A percentile compares a stretch with the other conserved stretches of the same genome.
Conservation (phyloP, 805 yeast species). For the Lachancea mirantina region DNA sequence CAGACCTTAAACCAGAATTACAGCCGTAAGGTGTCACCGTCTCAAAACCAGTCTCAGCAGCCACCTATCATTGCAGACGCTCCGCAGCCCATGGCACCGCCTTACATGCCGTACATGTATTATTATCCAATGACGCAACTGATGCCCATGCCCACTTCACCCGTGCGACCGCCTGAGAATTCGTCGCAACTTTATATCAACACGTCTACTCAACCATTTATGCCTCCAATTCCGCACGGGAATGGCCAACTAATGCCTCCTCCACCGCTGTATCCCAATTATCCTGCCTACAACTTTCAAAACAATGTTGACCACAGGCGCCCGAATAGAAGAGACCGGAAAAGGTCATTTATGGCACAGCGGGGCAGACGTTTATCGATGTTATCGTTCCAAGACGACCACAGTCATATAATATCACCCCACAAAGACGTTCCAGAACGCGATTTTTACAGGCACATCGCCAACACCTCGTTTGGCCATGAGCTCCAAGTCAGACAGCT, state of each 20-base stretch:
- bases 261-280: conserved; percentile 19
- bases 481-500: conserved; percentile 26
- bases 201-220: conserved; percentile 26
- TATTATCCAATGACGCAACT: conserved; percentile 22
- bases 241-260: conserved; percentile 22
- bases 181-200: conserved; percentile 20
- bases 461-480: conserved; percentile 23
- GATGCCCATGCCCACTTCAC: conserved; percentile 21
- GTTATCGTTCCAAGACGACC: conserved; percentile 20
- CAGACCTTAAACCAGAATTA: no score
- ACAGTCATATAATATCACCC: conserved; percentile 24
- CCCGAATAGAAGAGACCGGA: conserved; percentile 14
- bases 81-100: conserved; percentile 8
- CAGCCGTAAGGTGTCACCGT: no score
- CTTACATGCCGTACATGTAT: conserved; percentile 22
- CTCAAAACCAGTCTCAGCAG: conserved; percentile 4
- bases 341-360: conserved; percentile 21
- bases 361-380: conserved; percentile 29
- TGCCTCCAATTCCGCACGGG: conserved; percentile 16
- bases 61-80: neutral
- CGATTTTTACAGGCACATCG: conserved; percentile 29
- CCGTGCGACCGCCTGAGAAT: conserved; percentile 14
- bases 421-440: conserved; percentile 28
- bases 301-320: conserved; percentile 6
- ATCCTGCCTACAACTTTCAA: conserved; percentile 11